Conservation (phyloP, 768 basidiomycete species). For the Porphyrellus cyaneotinctus region DNA sequence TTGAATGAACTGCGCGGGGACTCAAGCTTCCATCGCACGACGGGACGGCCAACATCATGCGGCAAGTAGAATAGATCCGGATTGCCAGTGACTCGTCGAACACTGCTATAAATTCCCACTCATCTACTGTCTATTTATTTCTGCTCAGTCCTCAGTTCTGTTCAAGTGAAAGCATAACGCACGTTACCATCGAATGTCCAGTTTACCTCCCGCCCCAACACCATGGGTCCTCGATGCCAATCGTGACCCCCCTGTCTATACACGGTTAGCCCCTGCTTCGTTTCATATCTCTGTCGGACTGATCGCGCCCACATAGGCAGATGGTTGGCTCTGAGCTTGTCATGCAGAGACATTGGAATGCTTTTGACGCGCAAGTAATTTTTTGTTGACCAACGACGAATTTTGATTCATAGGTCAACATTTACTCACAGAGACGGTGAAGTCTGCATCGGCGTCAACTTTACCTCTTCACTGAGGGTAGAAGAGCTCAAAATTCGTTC, state of each 20-base stretch:
- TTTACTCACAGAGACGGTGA: conserved; percentile 11
- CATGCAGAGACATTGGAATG: conserved; percentile 10
- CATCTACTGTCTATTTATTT: no score
- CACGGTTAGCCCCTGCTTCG: conserved; percentile 7
- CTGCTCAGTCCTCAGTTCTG: no score
- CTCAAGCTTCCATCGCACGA: no score
- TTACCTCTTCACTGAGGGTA: conserved; percentile 6
- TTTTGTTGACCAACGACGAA: background rate
- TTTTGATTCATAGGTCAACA: no score
- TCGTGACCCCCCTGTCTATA: conserved; percentile 12
- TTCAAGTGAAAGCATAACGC: background rate
- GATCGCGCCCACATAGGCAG: background rate
- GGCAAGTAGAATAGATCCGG: no score
- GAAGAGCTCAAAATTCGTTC: conserved; percentile 9
- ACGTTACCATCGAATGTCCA: background rate
- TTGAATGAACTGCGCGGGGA: no score
- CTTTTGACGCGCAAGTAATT: conserved; percentile 12
- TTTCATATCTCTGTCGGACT: background rate
- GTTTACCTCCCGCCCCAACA: background rate
- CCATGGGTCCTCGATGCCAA: conserved; percentile 9
- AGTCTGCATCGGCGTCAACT: conserved; percentile 16
- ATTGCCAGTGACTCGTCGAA: no score
- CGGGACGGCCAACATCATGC: no score
- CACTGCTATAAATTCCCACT: no score
- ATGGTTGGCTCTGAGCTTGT: conserved; percentile 17